Conservation (phyloP, 768 basidiomycete genomes). For the Suillus hirtellus region DNA sequence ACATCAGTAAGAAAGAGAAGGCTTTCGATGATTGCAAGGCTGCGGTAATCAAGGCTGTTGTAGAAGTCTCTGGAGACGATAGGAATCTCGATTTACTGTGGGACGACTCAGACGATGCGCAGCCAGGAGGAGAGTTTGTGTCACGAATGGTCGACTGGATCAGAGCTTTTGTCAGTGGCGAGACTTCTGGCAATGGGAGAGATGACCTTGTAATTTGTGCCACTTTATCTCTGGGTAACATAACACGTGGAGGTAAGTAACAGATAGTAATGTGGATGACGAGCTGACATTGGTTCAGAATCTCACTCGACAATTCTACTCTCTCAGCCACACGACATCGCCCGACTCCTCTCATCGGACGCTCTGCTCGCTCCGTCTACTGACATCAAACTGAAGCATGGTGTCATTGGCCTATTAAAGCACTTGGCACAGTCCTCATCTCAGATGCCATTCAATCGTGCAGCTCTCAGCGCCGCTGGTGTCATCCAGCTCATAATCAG, state of each 20-base stretch:
- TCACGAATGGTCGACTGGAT: slow-evolving; percentile 78
- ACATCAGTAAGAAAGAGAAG: slow-evolving; percentile 64
- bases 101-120: slow-evolving; percentile 55
- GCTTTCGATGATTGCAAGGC: slow-evolving; percentile 82
- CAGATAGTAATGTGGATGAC: neutral
- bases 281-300: slow-evolving; percentile 40
- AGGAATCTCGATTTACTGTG: slow-evolving; percentile 78
- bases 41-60: slow-evolving; percentile 81
- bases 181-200: slow-evolving; percentile 35
- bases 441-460: slow-evolving; percentile 59
- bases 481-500: slow-evolving; percentile 61
- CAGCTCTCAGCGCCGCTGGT: slow-evolving; percentile 56
- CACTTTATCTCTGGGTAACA: slow-evolving; percentile 78
- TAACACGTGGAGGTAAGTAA: slow-evolving; percentile 69
- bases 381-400: slow-evolving; percentile 87
- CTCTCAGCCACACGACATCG: slow-evolving; percentile 65
- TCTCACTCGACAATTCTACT: slow-evolving; percentile 60
- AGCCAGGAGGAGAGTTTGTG: slow-evolving; percentile 73
- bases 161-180: slow-evolving; percentile 48
- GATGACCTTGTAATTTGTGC: slow-evolving; percentile 87
- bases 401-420: slow-evolving; percentile 82
- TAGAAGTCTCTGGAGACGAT: slow-evolving; percentile 83
- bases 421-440: slow-evolving; percentile 75
- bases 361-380: slow-evolving; percentile 53
- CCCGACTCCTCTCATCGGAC: slow-evolving; percentile 56